phyloP scores from a whole-genome alignment of 2,329 filamentous ascomycete genomes.

The Fusarium sp. region DNA sequence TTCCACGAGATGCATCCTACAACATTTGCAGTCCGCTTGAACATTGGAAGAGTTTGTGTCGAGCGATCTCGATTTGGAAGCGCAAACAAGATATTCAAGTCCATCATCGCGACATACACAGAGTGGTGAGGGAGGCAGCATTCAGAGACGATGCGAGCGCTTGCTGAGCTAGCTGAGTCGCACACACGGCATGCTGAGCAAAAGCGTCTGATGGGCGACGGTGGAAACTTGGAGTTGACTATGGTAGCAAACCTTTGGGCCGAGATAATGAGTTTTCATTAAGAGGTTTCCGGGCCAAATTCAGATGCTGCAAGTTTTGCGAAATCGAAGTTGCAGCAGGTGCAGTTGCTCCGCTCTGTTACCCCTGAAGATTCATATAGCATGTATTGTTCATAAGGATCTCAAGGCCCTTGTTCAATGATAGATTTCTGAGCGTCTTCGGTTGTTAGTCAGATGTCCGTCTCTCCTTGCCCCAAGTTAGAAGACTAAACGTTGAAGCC shows the following conservation, averaged over 20 bases:
- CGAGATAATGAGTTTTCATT: neutral
- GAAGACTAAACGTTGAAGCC: no score
- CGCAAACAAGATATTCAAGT: neutral
- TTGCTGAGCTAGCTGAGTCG: neutral
- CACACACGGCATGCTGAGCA: neutral
- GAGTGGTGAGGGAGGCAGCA: neutral
- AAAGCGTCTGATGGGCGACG: neutral
- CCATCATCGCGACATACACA: neutral
- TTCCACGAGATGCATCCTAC: neutral
- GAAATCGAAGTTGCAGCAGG: neutral
- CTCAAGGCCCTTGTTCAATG: neutral
- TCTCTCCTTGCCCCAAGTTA: no score
- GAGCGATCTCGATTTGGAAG: neutral
- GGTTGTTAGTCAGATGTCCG: no score
- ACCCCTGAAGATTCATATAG: neutral
- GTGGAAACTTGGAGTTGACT: neutral
- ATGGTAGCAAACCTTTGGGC: neutral
- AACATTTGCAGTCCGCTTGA: neutral
- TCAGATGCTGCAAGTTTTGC: neutral
- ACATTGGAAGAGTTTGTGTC: neutral
- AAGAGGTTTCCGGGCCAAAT: neutral
- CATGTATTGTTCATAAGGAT: neutral
- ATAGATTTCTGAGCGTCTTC: no score
- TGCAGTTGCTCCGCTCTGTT: neutral
- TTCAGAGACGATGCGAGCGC: neutral